A percentile compares a stretch with the other conserved stretches of the same genome.
Conservation (phyloP, 768 basidiomycete genomes). For the Kondoa malvinella region DNA sequence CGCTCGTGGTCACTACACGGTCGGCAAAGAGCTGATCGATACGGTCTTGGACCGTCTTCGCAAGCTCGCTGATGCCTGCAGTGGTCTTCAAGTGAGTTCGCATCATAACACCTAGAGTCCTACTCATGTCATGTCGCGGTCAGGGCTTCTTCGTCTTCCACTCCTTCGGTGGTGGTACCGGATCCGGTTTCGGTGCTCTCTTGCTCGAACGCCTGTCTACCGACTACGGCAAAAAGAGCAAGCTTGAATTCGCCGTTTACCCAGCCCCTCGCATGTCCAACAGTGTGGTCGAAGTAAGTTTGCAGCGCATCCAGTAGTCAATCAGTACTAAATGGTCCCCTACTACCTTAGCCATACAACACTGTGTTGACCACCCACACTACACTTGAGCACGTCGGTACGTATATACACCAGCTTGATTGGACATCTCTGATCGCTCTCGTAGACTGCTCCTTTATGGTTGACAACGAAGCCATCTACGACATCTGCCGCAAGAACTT, state of each 20-base stretch:
- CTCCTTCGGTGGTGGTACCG: constrained; percentile 98
- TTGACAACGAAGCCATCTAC: constrained; percentile 97
- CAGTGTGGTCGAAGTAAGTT: constrained; percentile 94
- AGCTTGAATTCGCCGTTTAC: constrained; percentile 96
- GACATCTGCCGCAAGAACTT: constrained; percentile 98
- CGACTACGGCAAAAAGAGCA: constrained; percentile 98
- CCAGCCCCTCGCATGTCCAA: constrained; percentile 43
- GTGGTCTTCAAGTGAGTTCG: constrained; percentile 53
- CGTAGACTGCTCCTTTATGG: constrained; percentile 96
- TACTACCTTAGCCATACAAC: constrained; percentile 99
- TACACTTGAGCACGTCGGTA: constrained; percentile 81
- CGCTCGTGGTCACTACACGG: constrained; percentile 96
- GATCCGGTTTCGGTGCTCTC: constrained; percentile 96
- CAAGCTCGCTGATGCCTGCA: constrained; percentile 91
- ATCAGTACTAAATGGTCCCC: too few species aligned
- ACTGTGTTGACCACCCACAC: constrained; percentile 79
- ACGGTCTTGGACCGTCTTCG: constrained; percentile 92
- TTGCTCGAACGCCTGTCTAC: constrained; percentile 90
- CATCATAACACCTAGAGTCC: neutral
- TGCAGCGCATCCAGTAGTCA: too few species aligned
- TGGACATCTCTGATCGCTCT: neutral
- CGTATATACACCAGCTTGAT: neutral
- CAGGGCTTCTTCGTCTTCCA: constrained; percentile 97
- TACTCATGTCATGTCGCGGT: neutral
- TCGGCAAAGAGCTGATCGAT: constrained; percentile 97